A percentile compares a stretch with the other conserved stretches of the same genome.
Conservation (phyloP, 2,329 filamentous ascomycete species). For the Pseudogymnoascus sp. region DNA sequence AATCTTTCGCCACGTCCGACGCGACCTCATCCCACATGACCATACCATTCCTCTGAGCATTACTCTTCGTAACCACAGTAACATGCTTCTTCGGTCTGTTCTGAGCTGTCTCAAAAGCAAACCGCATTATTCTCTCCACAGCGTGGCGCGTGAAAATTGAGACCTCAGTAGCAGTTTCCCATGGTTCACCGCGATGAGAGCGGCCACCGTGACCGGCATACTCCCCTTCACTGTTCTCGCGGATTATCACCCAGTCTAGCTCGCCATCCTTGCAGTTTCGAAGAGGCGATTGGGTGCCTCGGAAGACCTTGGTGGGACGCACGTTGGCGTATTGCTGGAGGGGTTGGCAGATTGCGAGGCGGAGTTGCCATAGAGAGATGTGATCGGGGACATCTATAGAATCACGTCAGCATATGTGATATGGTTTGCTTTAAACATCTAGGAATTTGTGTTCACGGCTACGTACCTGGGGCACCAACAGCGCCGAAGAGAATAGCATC, state of each 20-base stretch:
- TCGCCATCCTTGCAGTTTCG: slow-evolving; percentile 36
- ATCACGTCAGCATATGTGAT: background rate
- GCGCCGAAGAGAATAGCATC: slow-evolving; percentile 55
- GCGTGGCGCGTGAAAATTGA: slow-evolving; percentile 54
- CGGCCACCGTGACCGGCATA: slow-evolving; percentile 55
- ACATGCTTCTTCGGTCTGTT: slow-evolving; percentile 47
- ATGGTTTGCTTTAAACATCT: background rate
- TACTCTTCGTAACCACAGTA: slow-evolving; percentile 58
- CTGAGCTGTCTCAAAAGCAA: slow-evolving; percentile 50
- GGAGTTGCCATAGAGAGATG: slow-evolving; percentile 57
- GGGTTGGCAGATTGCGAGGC: slow-evolving; percentile 54
- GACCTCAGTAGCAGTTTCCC: slow-evolving; percentile 54
- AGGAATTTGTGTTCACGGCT: background rate
- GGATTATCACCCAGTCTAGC: slow-evolving; percentile 58
- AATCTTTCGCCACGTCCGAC: slow-evolving; percentile 45
- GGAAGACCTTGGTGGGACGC: slow-evolving; percentile 51
- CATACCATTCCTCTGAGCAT: slow-evolving; percentile 59
- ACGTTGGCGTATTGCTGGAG: slow-evolving; percentile 62
- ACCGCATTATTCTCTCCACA: slow-evolving; percentile 53
- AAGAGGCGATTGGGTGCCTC: slow-evolving; percentile 49
- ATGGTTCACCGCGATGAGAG: slow-evolving; percentile 47
- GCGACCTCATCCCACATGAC: slow-evolving; percentile 60
- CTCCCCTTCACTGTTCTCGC: slow-evolving; percentile 59
- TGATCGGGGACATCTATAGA: slow-evolving; percentile 52
- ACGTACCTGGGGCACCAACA: slow-evolving; percentile 46